These are phyloP conservation scores for Amoeboaphelidium protococcarum DNA, from an alignment of 371 early-diverging fungal species.

Conservation along the genomic window DNA sequence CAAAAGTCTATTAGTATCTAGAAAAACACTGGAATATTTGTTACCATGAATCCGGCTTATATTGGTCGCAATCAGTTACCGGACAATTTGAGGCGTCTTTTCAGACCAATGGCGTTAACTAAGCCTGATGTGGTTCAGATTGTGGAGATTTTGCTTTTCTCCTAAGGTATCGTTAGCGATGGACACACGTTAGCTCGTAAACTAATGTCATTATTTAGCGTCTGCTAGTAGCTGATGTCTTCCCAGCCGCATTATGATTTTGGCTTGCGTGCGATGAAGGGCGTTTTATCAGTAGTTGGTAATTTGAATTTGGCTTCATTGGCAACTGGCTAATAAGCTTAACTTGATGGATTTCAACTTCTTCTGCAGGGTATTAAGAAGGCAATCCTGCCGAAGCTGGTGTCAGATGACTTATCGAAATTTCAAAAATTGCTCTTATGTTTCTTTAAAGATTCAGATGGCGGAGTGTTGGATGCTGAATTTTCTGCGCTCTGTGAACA, in stretches of 20 bases:
- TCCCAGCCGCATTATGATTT: constrained; percentile 96
- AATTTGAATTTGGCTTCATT: constrained; percentile 63
- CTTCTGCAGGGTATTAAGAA: constrained; percentile 84
- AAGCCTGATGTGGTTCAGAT: constrained; percentile 89
- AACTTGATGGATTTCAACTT: constrained; percentile 15
- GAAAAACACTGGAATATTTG: constrained; percentile 57
- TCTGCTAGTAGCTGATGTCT: constrained; percentile 77
- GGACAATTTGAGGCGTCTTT: constrained; percentile 91
- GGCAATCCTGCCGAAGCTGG: constrained; percentile 88
- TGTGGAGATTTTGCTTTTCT: constrained; percentile 95
- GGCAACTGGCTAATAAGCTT: constrained; percentile 12
- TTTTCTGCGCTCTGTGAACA: too few species aligned
- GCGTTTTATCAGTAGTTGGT: constrained; percentile 89
- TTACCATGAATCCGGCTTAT: constrained; percentile 99
- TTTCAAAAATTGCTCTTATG: constrained; percentile 25
- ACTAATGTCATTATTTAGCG: constrained; percentile 81
- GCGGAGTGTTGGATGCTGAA: neutral
- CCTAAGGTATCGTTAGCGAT: constrained; percentile 84
- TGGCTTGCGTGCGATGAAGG: constrained; percentile 94
- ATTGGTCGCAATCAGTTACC: constrained; percentile 94
- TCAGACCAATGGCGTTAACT: constrained; percentile 94
- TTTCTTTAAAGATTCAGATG: neutral
- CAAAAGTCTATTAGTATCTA: constrained; percentile 1
- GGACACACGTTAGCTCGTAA: constrained; percentile 81
- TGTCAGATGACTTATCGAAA: constrained; percentile 71